Evolutionary conservation across 345 rosid genomes (phyloP).

Genomic region (Noccaea bulbosa): DNA sequence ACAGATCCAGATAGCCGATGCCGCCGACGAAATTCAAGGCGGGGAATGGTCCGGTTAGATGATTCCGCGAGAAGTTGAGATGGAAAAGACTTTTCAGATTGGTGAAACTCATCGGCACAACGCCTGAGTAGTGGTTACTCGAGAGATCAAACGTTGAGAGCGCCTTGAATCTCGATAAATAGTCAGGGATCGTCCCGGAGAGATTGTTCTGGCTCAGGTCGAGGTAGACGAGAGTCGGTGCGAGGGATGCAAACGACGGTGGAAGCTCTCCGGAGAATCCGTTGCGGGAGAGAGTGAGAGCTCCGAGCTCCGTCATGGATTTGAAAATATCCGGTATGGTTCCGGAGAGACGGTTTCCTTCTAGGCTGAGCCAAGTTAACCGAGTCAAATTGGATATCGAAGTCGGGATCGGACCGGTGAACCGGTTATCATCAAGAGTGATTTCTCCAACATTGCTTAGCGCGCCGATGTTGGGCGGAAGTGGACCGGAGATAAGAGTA

Average conservation of each 20-base stretch:
- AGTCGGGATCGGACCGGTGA: conserved; percentile 61
- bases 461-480: conserved; percentile 52
- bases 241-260: conserved; percentile 48
- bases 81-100: conserved; percentile 65
- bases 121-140: conserved; percentile 49
- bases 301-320: conserved; percentile 47
- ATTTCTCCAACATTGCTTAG: conserved; percentile 44
- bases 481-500: conserved; percentile 60
- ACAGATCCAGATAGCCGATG: conserved; percentile 67
- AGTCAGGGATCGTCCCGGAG: conserved; percentile 59
- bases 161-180: conserved; percentile 53
- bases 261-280: conserved; percentile 57
- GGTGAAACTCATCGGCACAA: conserved; percentile 54
- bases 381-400: conserved; percentile 52
- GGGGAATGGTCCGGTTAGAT: conserved; percentile 65
- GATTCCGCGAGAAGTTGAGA: conserved; percentile 63
- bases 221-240: conserved; percentile 45
- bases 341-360: conserved; percentile 56
- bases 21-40: conserved; percentile 53
- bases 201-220: conserved; percentile 62
- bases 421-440: conserved; percentile 55
- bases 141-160: conserved; percentile 65
- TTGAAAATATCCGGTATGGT: conserved; percentile 56
- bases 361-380: conserved; percentile 50
- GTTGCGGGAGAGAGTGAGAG: conserved; percentile 52